Evolutionary conservation across 768 basidiomycete genomes (phyloP), one percentile per base, ranked within the genome.

Genomic region (Hysterangium stoloniferum): DNA sequence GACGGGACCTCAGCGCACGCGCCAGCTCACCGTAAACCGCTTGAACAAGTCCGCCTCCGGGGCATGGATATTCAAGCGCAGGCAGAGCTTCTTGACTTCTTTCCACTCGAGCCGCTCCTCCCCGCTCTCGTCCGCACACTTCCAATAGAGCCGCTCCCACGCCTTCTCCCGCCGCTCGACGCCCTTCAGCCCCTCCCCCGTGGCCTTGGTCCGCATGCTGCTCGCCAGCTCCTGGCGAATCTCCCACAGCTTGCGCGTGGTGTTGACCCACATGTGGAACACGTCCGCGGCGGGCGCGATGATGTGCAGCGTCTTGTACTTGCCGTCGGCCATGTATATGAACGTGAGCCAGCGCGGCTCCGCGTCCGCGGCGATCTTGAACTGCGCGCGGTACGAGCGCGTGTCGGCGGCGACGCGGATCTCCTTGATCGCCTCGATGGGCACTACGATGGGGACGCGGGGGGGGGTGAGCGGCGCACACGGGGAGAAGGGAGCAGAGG

Each of bases 91-190:
- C 62, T 85, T 79, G 4, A 88, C 76, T 56, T 92, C 84, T 9
- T 77, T 78, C 54, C 88, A 86, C 37, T 75, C 76, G 35, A 90
- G 62, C 45, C 72, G 72, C 54, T 81, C 75, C 60, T 85, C 82
- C 5, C 73, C 71, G 36, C 75, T 69, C 34, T 76, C 71, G 54
- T 85, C 83, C 0, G 82, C 78, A 12, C 75, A 77, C 59, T 82
- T 86, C 88, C 89, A 91, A 61, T 84, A 86, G 62, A 84, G 83
- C 49, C 78, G 74, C 66, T 88, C 79, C 89, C 88, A 92, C 8
- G 88, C 69, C 0, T 73, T 71, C 54, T 86, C 77, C 20, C 85
- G 66, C 49, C 81, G 68, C 53, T 84, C 81, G 27, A 76, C 66
- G 49, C 82, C 75, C 11, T 40, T 35, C n/a, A 42, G 38, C 13